Conservation (phyloP, 2,329 filamentous ascomycete genomes). For the Grosmannia huntii region DNA sequence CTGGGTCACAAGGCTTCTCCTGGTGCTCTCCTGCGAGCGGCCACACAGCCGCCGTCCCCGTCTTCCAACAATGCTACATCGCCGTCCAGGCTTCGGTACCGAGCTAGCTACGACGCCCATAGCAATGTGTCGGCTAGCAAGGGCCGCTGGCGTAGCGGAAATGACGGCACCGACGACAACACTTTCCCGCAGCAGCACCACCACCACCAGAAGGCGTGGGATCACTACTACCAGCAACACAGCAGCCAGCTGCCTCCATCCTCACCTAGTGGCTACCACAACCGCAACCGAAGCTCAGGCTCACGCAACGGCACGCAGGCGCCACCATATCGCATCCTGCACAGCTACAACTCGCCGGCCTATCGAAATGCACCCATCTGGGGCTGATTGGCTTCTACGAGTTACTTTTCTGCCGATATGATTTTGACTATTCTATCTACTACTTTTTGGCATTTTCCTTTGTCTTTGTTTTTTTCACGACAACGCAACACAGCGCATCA, state of each 20-base stretch:
- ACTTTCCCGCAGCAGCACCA: slow-evolving; percentile 6
- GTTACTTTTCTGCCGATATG: not conserved
- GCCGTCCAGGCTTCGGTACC: slow-evolving; percentile 16
- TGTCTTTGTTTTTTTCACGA: not conserved
- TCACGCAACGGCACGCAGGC: slow-evolving; percentile 15
- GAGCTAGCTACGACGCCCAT: slow-evolving; percentile 20
- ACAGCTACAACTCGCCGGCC: slow-evolving; percentile 46
- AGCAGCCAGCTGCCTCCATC: slow-evolving; percentile 17
- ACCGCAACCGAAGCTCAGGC: slow-evolving; percentile 25
- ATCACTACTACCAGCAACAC: slow-evolving; percentile 22
- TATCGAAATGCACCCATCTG: slow-evolving; percentile 43
- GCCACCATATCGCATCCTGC: slow-evolving; percentile 39
- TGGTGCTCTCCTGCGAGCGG: too few relatives aligned
- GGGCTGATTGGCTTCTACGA: slow-evolving; percentile 21
- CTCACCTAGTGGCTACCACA: slow-evolving; percentile 21
- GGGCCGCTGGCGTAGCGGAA: slow-evolving; percentile 15
- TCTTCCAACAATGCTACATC: slow-evolving; percentile 13
- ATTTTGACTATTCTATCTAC: not conserved
- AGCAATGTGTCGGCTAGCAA: slow-evolving; percentile 2
- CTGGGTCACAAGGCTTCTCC: not conserved
- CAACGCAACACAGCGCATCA: not conserved
- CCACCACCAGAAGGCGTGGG: slow-evolving; percentile 15
- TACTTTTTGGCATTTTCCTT: not conserved
- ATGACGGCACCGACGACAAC: slow-evolving; percentile 12
- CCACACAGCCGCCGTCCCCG: not conserved